These are phyloP conservation scores for Dryas octopetala DNA, from an alignment of 306 rosid genomes.

Conservation along the genomic window DNA sequence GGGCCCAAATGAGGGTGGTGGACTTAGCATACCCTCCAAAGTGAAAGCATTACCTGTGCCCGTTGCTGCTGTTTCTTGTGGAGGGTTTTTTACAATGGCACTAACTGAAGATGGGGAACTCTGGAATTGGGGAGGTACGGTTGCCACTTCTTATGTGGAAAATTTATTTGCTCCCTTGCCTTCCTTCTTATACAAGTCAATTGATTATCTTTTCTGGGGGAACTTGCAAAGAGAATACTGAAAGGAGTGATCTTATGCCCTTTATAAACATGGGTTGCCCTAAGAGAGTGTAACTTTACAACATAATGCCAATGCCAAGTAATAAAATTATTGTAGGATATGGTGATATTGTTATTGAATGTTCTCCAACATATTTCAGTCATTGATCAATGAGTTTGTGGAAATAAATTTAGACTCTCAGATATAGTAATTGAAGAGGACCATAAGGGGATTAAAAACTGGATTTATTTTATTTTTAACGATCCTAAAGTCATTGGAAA, in stretches of 20 bases:
- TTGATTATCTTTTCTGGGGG: neutral
- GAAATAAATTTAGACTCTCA: neutral
- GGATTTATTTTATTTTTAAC: neutral
- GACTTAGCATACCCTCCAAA: constrained; percentile 76
- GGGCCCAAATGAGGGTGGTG: constrained; percentile 91
- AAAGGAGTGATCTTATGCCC: neutral
- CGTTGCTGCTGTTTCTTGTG: constrained; percentile 80
- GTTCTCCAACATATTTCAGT: neutral
- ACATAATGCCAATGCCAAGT: constrained; percentile 2
- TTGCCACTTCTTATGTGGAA: neutral
- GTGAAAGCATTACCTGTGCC: constrained; percentile 69
- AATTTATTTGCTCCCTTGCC: neutral
- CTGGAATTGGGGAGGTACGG: constrained; percentile 97
- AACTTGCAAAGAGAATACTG: neutral
- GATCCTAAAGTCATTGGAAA: neutral
- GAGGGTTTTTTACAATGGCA: constrained; percentile 85
- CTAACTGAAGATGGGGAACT: constrained; percentile 70
- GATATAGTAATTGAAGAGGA: neutral
- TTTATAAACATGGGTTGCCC: neutral
- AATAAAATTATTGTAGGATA: neutral
- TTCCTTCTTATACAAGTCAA: neutral
- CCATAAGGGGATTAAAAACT: neutral
- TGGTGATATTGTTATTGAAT: neutral
- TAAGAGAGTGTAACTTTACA: neutral
- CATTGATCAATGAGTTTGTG: neutral